Conservation (phyloP, 495 filamentous ascomycete genomes). For the Hypoxylon rickii region DNA sequence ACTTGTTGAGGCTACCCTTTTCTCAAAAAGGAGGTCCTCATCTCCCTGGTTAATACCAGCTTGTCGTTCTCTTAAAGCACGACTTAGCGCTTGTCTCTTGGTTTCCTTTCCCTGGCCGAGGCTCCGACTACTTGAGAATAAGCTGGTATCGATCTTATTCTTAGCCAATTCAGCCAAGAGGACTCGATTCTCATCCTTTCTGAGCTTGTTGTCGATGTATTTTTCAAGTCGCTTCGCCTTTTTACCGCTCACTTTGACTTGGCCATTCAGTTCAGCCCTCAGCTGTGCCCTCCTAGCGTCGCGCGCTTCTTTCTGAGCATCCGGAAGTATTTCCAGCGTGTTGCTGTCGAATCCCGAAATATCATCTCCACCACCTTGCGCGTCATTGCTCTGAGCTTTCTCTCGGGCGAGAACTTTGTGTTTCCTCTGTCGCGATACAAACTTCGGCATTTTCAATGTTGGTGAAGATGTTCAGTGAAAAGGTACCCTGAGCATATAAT, state of each 20-base stretch:
- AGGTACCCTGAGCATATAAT: conserved; percentile 6
- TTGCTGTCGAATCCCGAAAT: conserved; percentile 64
- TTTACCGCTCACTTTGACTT: conserved; percentile 80
- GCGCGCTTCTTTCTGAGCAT: conserved; percentile 63
- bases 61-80: conserved; percentile 60
- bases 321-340: conserved; percentile 69
- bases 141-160: conserved; percentile 78
- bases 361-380: conserved; percentile 34
- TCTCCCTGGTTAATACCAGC: conserved; percentile 58
- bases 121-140: conserved; percentile 74
- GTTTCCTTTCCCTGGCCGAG: conserved; percentile 69
- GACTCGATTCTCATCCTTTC: conserved; percentile 88
- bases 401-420: conserved; percentile 66
- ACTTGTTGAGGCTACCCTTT: conserved; percentile 23
- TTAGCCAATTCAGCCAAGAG: conserved; percentile 80
- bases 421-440: conserved; percentile 79
- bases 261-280: conserved; percentile 66
- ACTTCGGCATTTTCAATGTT: conserved; percentile 67
- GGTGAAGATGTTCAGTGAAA: conserved; percentile 11
- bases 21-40: conserved; percentile 44
- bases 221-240: conserved; percentile 95
- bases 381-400: conserved; percentile 50
- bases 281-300: conserved; percentile 65
- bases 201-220: conserved; percentile 95
- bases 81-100: conserved; percentile 66